A percentile compares a stretch with the other conserved stretches of the same genome.
Evolutionary conservation across 257 asterid species (phyloP).

Genomic region (Eucommia ulmoides): DNA sequence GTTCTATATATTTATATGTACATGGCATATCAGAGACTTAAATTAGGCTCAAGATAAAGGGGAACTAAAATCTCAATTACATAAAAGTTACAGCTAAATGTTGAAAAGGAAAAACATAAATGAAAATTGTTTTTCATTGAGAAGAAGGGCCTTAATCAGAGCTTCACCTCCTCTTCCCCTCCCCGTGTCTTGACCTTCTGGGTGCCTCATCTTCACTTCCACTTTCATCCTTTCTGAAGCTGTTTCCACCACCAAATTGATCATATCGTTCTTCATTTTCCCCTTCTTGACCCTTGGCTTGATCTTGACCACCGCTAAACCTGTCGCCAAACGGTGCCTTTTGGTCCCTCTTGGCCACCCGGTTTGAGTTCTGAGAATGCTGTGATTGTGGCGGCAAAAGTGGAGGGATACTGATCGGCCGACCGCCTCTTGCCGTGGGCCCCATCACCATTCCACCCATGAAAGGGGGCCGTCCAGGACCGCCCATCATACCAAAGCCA

Average conservation of each 20-base stretch:
- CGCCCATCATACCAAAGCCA: conserved; percentile 81
- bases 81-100: too few species aligned
- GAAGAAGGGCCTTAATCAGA: conserved; percentile 26
- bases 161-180: conserved; percentile 63
- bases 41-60: too few species aligned
- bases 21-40: too few species aligned
- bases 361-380: conserved; percentile 28
- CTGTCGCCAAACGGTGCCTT: conserved; percentile 27
- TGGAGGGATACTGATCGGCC: conserved; percentile 35
- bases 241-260: conserved; percentile 36
- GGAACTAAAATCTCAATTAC: too few species aligned
- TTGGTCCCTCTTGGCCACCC: conserved; percentile 37
- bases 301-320: conserved; percentile 27
- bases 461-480: conserved; percentile 71
- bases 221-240: conserved; percentile 47
- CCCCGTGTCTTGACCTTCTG: conserved; percentile 83
- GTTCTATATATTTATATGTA: too few species aligned
- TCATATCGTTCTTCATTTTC: conserved; percentile 32
- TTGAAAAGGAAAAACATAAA: too few species aligned
- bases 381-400: conserved; percentile 34
- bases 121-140: too few species aligned
- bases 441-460: conserved; percentile 40
- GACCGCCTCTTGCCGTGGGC: conserved; percentile 30
- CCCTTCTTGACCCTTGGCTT: conserved; percentile 47
- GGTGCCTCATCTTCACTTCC: conserved; percentile 91